phyloP scores from a whole-genome alignment of 2,329 filamentous ascomycete genomes.

The Nigrograna mackinnonii region DNA sequence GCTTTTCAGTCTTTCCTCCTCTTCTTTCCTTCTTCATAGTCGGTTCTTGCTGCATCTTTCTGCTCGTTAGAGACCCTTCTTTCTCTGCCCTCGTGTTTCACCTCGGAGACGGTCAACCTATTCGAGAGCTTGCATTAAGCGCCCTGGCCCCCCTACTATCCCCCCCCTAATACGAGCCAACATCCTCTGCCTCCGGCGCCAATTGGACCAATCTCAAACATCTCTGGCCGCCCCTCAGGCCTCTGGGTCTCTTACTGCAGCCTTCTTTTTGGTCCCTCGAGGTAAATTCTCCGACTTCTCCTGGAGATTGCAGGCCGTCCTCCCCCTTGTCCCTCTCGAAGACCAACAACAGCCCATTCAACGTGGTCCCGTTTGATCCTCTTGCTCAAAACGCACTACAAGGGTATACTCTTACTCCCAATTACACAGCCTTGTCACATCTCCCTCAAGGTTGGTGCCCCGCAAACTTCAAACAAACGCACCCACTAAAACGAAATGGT shows the following conservation, averaged over 20 bases:
- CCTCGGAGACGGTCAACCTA: conserved; percentile 26
- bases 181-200: conserved; percentile 26
- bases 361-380: too few species aligned
- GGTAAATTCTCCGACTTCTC: conserved; percentile 20
- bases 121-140: conserved; percentile 33
- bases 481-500: conserved; percentile 24
- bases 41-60: conserved; percentile 20
- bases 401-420: too few species aligned
- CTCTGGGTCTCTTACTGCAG: conserved; percentile 20
- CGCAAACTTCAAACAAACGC: conserved; percentile 24
- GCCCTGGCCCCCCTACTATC: conserved; percentile 34
- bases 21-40: conserved; percentile 19
- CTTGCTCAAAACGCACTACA: too few species aligned
- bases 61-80: too few species aligned
- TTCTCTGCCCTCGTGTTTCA: conserved; percentile 37
- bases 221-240: conserved; percentile 13
- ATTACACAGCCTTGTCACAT: too few species aligned
- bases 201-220: conserved; percentile 36
- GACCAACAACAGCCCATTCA: too few species aligned
- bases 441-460: conserved; percentile 17
- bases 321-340: conserved; percentile 33
- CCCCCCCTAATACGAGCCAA: conserved; percentile 18
- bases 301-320: too few species aligned
- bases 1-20: conserved; percentile 9
- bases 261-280: conserved; percentile 18